Base-by-base conservation (phyloP, 305 asterid genomes). In the Solanum aculeatissimum region DNA sequence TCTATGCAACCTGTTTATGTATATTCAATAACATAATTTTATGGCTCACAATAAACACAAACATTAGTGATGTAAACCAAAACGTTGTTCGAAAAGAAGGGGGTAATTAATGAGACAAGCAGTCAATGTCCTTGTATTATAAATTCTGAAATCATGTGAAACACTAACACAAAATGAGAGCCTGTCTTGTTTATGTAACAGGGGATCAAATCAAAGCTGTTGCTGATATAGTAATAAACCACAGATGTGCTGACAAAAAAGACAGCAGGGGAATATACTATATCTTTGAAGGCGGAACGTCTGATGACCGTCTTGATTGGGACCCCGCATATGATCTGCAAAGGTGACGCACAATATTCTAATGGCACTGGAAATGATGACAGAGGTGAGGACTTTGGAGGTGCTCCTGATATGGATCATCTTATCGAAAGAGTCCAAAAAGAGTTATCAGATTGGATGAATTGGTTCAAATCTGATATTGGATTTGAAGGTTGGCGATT, bases 201-300 rank as follows among this genome's bases (percentile, higher is more conserved):
- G 14, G 94, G 94, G 66, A 87, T 96, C 84, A 96, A 93, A 84
- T 96, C 84, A 96, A 93, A 84, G 92, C 89, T 25, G 89, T 94
- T 1, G 98, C 98, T 16, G 98, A 94, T 85, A 89, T 93, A 23
- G 99, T 94, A 10, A 94, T 94, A 80, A 94, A 96, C 93, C 98
- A 96, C 89, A 85, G 98, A 77, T 84, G 91, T 1, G 99, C 95
- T n/a, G 99, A 93, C 43, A 85, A 75, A 19, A 32, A 91, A 86
- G 98, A 96, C 14, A 19, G 82, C 53, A 87, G 95, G 14, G 98
- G 99, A 45, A 89, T 91, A 23, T 94, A 91, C 87, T 83, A 89
- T 90, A 87, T 93, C 82, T 96, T 94, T 80, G 98, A 96, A 62
- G 99, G 99, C 11, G 98, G 99, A 40, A 94, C 98, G 0, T 38